A percentile compares a stretch with the other conserved stretches of the same genome.
phyloP scores from a whole-genome alignment of 2,329 filamentous ascomycete species.

The Cercospora janseana region DNA sequence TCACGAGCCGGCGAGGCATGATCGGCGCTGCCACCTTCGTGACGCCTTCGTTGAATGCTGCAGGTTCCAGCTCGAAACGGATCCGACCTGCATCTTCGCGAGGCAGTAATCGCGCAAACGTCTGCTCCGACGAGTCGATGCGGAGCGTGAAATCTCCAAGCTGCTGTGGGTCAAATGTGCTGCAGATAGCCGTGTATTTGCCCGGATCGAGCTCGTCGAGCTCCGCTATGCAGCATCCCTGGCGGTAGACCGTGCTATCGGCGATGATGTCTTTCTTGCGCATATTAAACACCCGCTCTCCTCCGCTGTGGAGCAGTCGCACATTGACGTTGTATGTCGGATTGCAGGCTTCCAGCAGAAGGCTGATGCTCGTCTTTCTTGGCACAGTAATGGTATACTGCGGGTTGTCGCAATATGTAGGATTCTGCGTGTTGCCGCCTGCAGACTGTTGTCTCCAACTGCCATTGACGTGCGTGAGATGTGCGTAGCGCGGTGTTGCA shows the following conservation, averaged over 20 bases:
- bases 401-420: slow-evolving; percentile 79
- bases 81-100: slow-evolving; percentile 74
- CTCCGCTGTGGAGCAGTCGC: slow-evolving; percentile 75
- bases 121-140: slow-evolving; percentile 63
- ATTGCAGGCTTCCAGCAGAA: slow-evolving; percentile 69
- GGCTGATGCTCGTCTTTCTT: slow-evolving; percentile 60
- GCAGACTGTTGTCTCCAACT: slow-evolving; percentile 77
- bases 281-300: slow-evolving; percentile 68
- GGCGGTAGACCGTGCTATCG: slow-evolving; percentile 84
- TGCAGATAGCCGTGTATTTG: slow-evolving; percentile 82
- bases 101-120: slow-evolving; percentile 60
- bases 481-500: slow-evolving; percentile 60
- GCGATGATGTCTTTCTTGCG: slow-evolving; percentile 73
- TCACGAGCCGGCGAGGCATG: slow-evolving; percentile 50
- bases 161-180: slow-evolving; percentile 82
- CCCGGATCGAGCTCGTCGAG: slow-evolving; percentile 62
- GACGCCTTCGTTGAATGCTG: slow-evolving; percentile 50
- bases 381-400: slow-evolving; percentile 70
- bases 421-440: slow-evolving; percentile 76
- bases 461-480: slow-evolving; percentile 59
- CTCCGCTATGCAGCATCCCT: slow-evolving; percentile 71
- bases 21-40: slow-evolving; percentile 57
- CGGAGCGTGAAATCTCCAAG: slow-evolving; percentile 70
- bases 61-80: slow-evolving; percentile 57
- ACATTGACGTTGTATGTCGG: slow-evolving; percentile 75